Conservation (phyloP, 2,329 filamentous ascomycete species). For the Aspergillus sojae region DNA sequence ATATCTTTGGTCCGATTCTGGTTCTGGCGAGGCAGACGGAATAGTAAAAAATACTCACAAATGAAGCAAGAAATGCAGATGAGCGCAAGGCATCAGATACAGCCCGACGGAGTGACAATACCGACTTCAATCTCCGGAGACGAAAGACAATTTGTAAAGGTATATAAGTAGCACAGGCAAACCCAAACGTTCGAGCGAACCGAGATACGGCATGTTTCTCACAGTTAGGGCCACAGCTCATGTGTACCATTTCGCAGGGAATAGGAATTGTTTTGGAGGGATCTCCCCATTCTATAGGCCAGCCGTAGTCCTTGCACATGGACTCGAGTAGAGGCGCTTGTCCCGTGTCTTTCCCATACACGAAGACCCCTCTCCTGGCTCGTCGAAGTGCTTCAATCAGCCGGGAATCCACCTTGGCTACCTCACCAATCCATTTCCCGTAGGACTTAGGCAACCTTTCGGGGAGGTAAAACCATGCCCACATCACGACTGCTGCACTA, state of each 20-base stretch:
- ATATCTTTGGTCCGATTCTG: slow-evolving; percentile 68
- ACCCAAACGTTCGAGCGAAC: slow-evolving; percentile 70
- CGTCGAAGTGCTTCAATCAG: slow-evolving; percentile 74
- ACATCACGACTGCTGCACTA: slow-evolving; percentile 79
- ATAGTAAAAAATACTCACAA: slow-evolving; percentile 82
- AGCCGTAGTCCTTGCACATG: slow-evolving; percentile 72
- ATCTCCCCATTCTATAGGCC: slow-evolving; percentile 73
- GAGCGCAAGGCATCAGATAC: slow-evolving; percentile 66
- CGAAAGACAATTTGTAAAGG: slow-evolving; percentile 71
- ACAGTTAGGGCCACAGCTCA: slow-evolving; percentile 70
- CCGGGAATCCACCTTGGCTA: slow-evolving; percentile 73
- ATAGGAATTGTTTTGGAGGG: slow-evolving; percentile 70
- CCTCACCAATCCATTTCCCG: slow-evolving; percentile 78
- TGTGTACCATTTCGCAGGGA: slow-evolving; percentile 82
- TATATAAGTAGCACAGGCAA: slow-evolving; percentile 75
- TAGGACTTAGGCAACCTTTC: slow-evolving; percentile 71
- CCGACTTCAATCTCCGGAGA: slow-evolving; percentile 53
- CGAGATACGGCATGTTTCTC: slow-evolving; percentile 72
- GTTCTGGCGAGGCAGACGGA: slow-evolving; percentile 78
- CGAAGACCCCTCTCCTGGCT: slow-evolving; percentile 63
- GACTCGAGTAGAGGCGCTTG: slow-evolving; percentile 67
- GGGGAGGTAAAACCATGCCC: slow-evolving; percentile 82
- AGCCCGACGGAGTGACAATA: slow-evolving; percentile 52
- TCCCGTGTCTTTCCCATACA: slow-evolving; percentile 74
- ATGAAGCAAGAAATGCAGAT: slow-evolving; percentile 75